Evolutionary conservation across 106 monocot genomes (phyloP), one percentile per base, ranked within the genome.

Genomic region (Triglochin maritima): DNA sequence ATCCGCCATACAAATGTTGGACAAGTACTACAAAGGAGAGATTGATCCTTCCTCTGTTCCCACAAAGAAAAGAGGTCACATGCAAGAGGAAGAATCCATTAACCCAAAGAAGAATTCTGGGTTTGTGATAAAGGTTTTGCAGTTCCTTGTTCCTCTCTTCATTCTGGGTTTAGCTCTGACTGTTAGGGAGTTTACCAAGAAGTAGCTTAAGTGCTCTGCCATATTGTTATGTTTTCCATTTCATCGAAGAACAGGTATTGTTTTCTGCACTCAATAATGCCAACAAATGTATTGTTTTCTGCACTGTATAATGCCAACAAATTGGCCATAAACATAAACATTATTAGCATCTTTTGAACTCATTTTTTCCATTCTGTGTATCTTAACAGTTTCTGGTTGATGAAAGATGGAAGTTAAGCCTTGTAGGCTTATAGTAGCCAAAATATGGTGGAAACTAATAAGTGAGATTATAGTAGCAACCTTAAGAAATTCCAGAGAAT

Each of bases 161-260:
- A 89, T 89, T 43, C 57, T 89, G 72, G 85, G 79, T n/a, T 68
- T 89, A 15, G 85, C 85, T 29, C 76, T 83, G 71, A 79, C 64
- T 46, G 73, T 83, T 43, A 72, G 81, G 68, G 14, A 45, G 44
- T 68, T 54, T 56, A 74, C 67, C 65, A 85, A 83, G 61, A 29
- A 83, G 63, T 74, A 80, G 54, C 46, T 43, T 13, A 9, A 9
- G 9, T 46, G 9, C 46, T 17, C 6, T 14, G 5, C 17, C 29
- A 29, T 17, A 17, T 41, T 52, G 52, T 17, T 17, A 80, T 12
- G 83, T 81, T 45, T 79, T 71, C 69, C 63, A 72, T 6, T 55
- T 55, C 13, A 3, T 55, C 55, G 0, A 1, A n/a, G 11, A 29
- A 29, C 3, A 82, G 80, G 63, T 89, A 83, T 57, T 85, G 67